Percentiles rank a stretch among this genome's conserved stretches.
These are phyloP conservation scores for Mycena metata DNA, from an alignment of 768 basidiomycete genomes.

Conservation along the genomic window DNA sequence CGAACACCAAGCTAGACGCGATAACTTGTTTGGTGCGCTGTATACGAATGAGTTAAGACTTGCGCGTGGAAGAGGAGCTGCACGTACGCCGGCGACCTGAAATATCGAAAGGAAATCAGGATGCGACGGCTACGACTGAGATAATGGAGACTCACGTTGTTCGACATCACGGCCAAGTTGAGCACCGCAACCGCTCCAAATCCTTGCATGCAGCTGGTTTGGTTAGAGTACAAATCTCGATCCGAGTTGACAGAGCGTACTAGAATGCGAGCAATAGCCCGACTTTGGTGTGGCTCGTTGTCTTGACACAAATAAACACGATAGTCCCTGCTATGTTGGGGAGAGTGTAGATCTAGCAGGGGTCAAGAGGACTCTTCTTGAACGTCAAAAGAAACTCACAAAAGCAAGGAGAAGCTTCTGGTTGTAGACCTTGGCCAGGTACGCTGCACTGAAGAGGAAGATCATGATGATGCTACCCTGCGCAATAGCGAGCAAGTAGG, in stretches of 20 bases:
- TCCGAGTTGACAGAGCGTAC: constrained; percentile 44
- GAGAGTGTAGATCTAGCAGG: constrained; percentile 56
- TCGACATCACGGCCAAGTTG: constrained; percentile 61
- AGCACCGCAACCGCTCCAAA: constrained; percentile 62
- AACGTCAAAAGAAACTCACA: constrained; percentile 41
- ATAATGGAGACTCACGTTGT: constrained; percentile 48
- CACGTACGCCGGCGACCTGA: constrained; percentile 51
- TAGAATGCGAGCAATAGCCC: constrained; percentile 66
- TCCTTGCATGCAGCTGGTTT: constrained; percentile 57
- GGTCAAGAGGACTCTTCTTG: neutral
- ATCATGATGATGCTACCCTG: constrained; percentile 58
- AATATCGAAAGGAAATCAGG: neutral
- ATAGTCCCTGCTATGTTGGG: constrained; percentile 66
- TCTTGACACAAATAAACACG: constrained; percentile 62
- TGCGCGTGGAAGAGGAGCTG: neutral
- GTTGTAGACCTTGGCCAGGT: constrained; percentile 55
- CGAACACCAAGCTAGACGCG: constrained; percentile 62
- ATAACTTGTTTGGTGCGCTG: constrained; percentile 64
- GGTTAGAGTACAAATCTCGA: constrained; percentile 1
- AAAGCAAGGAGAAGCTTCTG: constrained; percentile 63
- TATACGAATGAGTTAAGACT: neutral
- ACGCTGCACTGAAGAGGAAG: constrained; percentile 59
- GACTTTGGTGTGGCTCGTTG: constrained; percentile 55
- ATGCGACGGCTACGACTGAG: neutral
- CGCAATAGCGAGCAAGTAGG: constrained; percentile 65